A percentile compares a stretch with the other conserved stretches of the same genome.
Conservation (phyloP, 139 green algal genomes). For the Yamagishiella unicocca region DNA sequence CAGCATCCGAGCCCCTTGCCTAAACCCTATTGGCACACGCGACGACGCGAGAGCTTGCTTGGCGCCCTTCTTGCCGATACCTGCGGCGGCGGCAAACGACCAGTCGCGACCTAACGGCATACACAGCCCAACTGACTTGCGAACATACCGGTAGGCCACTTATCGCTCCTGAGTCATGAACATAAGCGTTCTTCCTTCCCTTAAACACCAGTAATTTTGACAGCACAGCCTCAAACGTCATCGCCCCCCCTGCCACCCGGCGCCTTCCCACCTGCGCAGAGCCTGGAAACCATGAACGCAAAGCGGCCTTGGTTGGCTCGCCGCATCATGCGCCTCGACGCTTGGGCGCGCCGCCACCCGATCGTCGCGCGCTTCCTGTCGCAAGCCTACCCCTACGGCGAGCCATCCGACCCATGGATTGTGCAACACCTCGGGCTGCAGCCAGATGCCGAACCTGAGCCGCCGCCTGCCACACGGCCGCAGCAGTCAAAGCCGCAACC, state of each 20-base stretch:
- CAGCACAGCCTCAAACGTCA: neutral
- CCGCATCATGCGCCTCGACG: neutral
- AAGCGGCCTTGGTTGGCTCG: neutral
- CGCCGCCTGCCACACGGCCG: too few relatives aligned
- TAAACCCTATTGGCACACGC: too few relatives aligned
- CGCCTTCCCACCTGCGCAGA: neutral
- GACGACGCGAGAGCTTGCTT: too few relatives aligned
- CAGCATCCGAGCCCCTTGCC: too few relatives aligned
- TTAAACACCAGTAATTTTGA: neutral
- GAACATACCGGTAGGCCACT: neutral
- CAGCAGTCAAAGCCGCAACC: too few relatives aligned
- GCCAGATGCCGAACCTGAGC: neutral
- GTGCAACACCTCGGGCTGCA: neutral
- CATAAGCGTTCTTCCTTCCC: neutral
- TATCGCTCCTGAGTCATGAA: neutral
- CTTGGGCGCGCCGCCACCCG: neutral
- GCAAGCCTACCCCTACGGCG: conserved; percentile 30
- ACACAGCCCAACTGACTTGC: neutral
- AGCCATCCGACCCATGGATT: conserved; percentile 12
- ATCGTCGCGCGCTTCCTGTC: neutral
- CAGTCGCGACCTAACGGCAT: neutral
- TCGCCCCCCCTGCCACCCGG: too few relatives aligned
- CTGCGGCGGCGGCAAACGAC: too few relatives aligned
- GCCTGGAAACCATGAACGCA: neutral
- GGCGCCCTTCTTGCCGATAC: too few relatives aligned